Evolutionary conservation across 257 asterid genomes (phyloP), one percentile per base, ranked within the genome.

Genomic region (Mitragyna speciosa): DNA sequence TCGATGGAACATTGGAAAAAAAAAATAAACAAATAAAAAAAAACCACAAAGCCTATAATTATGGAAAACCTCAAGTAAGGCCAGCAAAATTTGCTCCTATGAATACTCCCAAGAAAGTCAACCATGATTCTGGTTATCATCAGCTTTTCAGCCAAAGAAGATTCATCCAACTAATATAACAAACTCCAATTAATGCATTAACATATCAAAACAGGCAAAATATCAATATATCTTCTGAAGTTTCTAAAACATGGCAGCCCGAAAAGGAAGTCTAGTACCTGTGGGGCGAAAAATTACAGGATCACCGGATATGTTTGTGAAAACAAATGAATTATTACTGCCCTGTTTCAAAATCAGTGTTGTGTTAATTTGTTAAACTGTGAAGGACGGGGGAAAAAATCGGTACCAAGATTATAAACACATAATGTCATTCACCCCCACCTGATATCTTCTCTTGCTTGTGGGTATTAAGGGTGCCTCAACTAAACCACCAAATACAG

Each of bases 401-500:
- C 12, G 41, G 43, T 47, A 39, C 72, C 43, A 45, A 6, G 48
- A 30, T 43, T 43, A 26, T 28, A 26, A 24, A 45, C 20, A 41
- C n/a, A 76, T 15, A 48, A 63, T 28, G 41, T 33, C 30, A 75
- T 67, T 74, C 64, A 75, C 48, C 75, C 79, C 82, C 84, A 95
- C 99, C 96, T 95, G 99, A 87, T 95, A 95, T 88, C 89, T 88
- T 83, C 90, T 89, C 88, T 81, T 90, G 72, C 84, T 92, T 77
- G 93, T 81, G 73, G 98, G 87, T 88, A 83, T 87, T 88, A 95
- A 82, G 58, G 99, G 99, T 73, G 96, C 97, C 79, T 95, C 97
- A 67, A 95, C 99, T 84, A 95, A 86, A 63, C 99, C 99, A 65
- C 99, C 98, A 87, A 93, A 95, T 76, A 94, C 87, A 43, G 97